phyloP scores from a whole-genome alignment of 108 stramenopile genomes.

The Nitzschia sp. region DNA sequence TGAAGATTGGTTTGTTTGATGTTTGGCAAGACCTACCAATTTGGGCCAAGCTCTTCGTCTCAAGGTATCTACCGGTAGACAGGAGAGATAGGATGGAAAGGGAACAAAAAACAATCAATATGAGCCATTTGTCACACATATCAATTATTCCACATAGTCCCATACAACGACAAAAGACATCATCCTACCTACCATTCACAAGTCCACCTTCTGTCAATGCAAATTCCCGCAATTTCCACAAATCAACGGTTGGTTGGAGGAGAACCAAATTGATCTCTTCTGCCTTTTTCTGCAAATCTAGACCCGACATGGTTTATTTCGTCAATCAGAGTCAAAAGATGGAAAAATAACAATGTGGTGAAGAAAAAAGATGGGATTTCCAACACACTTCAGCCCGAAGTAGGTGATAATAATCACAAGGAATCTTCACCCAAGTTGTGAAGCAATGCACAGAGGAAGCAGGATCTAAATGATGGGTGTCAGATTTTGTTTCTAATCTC shows the following conservation, averaged over 20 bases:
- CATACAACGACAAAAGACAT: neutral
- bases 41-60: conserved; percentile 85
- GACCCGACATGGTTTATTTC: too few relatives aligned
- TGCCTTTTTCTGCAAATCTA: conserved; percentile 47
- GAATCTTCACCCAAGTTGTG: too few relatives aligned
- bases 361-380: too few relatives aligned
- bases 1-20: neutral
- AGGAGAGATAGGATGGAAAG: neutral
- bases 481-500: too few relatives aligned
- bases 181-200: conserved; percentile 81
- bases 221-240: conserved; percentile 79
- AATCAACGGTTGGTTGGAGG: conserved; percentile 66
- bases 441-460: too few relatives aligned
- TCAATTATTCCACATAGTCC: neutral
- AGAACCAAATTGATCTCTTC: conserved; percentile 57
- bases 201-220: conserved; percentile 77
- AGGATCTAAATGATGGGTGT: too few relatives aligned
- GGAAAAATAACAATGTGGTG: too few relatives aligned
- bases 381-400: too few relatives aligned
- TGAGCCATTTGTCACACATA: neutral
- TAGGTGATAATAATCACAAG: too few relatives aligned
- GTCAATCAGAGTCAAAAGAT: too few relatives aligned
- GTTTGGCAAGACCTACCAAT: conserved; percentile 60
- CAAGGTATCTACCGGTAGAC: conserved; percentile 77
- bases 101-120: neutral